phyloP scores from a whole-genome alignment of 345 rosid species.

The Syzygium aqueum region DNA sequence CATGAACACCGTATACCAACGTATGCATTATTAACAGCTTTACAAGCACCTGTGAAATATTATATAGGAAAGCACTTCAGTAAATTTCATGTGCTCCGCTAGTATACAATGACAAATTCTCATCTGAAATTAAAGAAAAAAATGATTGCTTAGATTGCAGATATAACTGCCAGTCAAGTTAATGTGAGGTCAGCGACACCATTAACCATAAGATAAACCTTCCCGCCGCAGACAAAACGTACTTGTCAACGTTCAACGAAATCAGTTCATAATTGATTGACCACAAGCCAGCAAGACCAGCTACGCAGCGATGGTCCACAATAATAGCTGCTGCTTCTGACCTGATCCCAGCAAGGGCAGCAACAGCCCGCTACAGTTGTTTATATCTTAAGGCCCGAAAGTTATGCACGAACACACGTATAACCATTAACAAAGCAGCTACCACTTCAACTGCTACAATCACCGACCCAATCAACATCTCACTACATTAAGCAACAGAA shows the following conservation, averaged over 20 bases:
- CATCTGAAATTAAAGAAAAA: not conserved
- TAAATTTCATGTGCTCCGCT: not conserved
- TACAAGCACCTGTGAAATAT: not conserved
- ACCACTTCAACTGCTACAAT: constrained; percentile 1
- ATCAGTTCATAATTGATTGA: not conserved
- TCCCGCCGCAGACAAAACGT: not conserved
- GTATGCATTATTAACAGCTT: not conserved
- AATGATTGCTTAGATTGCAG: not conserved
- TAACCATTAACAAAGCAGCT: not conserved
- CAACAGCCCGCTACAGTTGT: not conserved
- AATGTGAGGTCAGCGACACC: not conserved
- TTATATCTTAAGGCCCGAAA: not conserved
- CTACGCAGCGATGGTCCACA: not conserved
- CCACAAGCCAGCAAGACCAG: not conserved
- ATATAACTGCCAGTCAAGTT: not conserved
- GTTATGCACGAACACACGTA: not conserved
- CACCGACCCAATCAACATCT: not conserved
- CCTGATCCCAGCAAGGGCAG: not conserved
- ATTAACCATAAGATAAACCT: not conserved
- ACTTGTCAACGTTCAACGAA: not conserved
- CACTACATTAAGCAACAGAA: constrained; percentile 3
- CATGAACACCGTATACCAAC: not conserved
- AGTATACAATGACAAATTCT: not conserved
- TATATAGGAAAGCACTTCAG: not conserved
- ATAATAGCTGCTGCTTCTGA: not conserved